These are phyloP conservation scores for Colletotrichum phormii DNA, from an alignment of 2,329 filamentous ascomycete species.

Conservation along the genomic window DNA sequence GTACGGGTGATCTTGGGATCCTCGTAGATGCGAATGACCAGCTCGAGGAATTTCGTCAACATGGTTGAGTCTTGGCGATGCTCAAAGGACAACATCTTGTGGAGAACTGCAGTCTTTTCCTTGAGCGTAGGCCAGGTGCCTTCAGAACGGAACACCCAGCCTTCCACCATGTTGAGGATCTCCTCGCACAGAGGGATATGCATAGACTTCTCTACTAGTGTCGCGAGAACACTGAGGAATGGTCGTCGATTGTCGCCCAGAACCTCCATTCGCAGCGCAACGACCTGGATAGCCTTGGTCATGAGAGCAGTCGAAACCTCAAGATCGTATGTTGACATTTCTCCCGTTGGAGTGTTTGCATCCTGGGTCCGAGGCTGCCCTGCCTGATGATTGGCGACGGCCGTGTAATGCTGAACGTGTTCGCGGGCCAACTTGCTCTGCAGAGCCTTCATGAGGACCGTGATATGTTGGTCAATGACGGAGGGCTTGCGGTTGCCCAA, in stretches of 20 bases:
- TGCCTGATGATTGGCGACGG: slow-evolving; percentile 64
- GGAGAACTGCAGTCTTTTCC: slow-evolving; percentile 98
- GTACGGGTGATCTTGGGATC: slow-evolving; percentile 95
- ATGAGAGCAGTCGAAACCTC: slow-evolving; percentile 92
- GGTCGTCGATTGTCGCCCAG: slow-evolving; percentile 91
- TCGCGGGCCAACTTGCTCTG: slow-evolving; percentile 93
- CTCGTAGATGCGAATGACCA: slow-evolving; percentile 98
- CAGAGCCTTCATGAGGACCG: slow-evolving; percentile 90
- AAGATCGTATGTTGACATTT: slow-evolving; percentile 80
- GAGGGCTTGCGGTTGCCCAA: slow-evolving; percentile 86
- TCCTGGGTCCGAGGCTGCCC: slow-evolving; percentile 57
- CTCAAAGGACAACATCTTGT: slow-evolving; percentile 98
- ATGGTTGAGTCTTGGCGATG: slow-evolving; percentile 84
- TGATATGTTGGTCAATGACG: slow-evolving; percentile 90
- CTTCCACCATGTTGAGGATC: slow-evolving; percentile 92
- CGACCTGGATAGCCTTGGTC: slow-evolving; percentile 94
- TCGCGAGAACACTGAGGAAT: slow-evolving; percentile 94
- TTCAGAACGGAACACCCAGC: slow-evolving; percentile 95
- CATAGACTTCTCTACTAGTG: slow-evolving; percentile 93
- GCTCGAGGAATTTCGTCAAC: slow-evolving; percentile 91
- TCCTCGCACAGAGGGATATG: slow-evolving; percentile 90
- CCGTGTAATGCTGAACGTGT: slow-evolving; percentile 83
- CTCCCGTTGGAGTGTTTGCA: slow-evolving; percentile 63
- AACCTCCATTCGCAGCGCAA: slow-evolving; percentile 90
- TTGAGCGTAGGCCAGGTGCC: slow-evolving; percentile 98